Conservation (phyloP, 371 early-diverging fungal genomes). For the Haplosporangium sp. region DNA sequence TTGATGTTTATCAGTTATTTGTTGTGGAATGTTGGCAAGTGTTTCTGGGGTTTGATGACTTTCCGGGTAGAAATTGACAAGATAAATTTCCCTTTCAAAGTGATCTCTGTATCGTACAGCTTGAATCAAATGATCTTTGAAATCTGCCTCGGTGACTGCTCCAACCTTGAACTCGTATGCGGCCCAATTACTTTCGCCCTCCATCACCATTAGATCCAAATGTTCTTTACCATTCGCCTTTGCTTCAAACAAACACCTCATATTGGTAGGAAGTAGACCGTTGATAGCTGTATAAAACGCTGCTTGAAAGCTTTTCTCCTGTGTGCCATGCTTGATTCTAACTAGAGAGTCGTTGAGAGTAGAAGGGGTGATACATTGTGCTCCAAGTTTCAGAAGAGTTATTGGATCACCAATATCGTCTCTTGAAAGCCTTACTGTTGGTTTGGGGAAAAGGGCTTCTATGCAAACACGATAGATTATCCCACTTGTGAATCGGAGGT, state of each 20-base stretch:
- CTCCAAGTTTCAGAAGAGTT: conserved; percentile 3
- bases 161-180: conserved; percentile 11
- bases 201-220: conserved; percentile 8
- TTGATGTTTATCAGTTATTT: neutral
- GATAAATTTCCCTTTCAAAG: neutral
- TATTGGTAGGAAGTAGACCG: conserved; percentile 6
- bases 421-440: neutral
- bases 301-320: conserved; percentile 7
- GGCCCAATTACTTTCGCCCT: neutral
- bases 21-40: conserved; percentile 4
- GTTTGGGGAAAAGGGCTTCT: neutral
- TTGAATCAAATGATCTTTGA: conserved; percentile 3
- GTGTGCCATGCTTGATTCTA: conserved; percentile 2
- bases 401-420: conserved; percentile 3
- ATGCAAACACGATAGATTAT: neutral
- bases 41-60: conserved; percentile 4
- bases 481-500: neutral
- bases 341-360: conserved; percentile 7
- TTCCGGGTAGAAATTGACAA: conserved; percentile 16
- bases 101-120: neutral
- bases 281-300: no score
- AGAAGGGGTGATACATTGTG: conserved; percentile 3
- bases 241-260: conserved; percentile 15
- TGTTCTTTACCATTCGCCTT: conserved; percentile 12
- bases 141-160: conserved; percentile 2